A percentile compares a stretch with the other conserved stretches of the same genome.
phyloP scores from a whole-genome alignment of 148 eudicot genomes.

The Nyssa sinensis region DNA sequence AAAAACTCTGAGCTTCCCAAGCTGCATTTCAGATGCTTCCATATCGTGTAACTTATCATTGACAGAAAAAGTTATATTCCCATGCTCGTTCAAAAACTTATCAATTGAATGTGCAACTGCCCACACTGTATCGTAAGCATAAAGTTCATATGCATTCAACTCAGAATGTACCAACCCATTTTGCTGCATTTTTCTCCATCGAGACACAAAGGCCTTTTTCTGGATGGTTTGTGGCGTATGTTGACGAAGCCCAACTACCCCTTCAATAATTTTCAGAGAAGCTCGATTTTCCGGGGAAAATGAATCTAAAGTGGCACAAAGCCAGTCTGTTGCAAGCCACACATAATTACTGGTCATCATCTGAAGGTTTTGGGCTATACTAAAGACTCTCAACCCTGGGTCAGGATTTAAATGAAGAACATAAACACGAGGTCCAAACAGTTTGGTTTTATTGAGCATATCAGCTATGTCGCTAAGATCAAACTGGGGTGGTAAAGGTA shows the following conservation, averaged over 20 bases:
- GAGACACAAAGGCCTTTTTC: constrained; percentile 17
- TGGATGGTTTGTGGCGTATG: constrained; percentile 18
- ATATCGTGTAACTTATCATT: neutral
- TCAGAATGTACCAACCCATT: constrained; percentile 2
- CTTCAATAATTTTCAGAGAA: constrained; percentile 26
- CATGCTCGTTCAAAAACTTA: constrained; percentile 19
- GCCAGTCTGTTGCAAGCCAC: constrained; percentile 48
- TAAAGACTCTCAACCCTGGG: constrained; percentile 23
- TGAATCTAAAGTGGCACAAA: constrained; percentile 30
- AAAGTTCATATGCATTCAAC: constrained; percentile 24
- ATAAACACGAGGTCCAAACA: constrained; percentile 37
- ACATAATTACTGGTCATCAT: constrained; percentile 38
- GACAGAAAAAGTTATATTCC: constrained; percentile 23
- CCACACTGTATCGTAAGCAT: constrained; percentile 45
- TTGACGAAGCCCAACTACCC: no score
- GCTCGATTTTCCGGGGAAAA: constrained; percentile 10
- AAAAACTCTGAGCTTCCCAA: no score
- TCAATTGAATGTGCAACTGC: constrained; percentile 35
- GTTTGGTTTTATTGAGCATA: constrained; percentile 21
- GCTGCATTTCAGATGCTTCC: constrained; percentile 5
- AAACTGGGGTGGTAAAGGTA: constrained; percentile 18
- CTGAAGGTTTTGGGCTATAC: constrained; percentile 22
- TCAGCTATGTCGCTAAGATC: constrained; percentile 14
- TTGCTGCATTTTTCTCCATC: constrained; percentile 28
- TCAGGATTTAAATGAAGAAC: constrained; percentile 43